A percentile compares a stretch with the other conserved stretches of the same genome.
Conservation (phyloP, 176 grass and related monocot genomes). For the Oryza longistaminata region DNA sequence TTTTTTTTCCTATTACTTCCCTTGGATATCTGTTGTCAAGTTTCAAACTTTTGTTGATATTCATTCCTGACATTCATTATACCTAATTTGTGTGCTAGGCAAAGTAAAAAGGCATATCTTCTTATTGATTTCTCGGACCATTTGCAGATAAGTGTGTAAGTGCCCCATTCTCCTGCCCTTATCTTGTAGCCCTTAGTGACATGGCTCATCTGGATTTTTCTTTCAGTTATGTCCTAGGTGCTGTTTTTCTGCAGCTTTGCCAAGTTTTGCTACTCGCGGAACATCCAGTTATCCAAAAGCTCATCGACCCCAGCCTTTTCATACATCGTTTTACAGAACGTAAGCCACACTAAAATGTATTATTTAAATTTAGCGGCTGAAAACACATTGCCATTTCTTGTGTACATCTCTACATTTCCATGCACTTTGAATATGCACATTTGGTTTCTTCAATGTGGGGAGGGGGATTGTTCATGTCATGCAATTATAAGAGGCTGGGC, state of each 20-base stretch:
- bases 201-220: conserved; percentile 38
- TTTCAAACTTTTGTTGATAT: conserved; percentile 2
- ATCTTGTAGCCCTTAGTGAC: conserved; percentile 20
- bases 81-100: conserved; percentile 57
- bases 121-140: conserved; percentile 92
- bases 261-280: conserved; percentile 63
- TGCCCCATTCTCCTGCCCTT: conserved; percentile 9
- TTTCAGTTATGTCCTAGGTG: conserved; percentile 94
- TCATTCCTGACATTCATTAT: neutral
- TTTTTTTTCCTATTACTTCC: neutral
- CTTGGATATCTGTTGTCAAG: neutral
- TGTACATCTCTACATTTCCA: neutral
- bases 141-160: conserved; percentile 90
- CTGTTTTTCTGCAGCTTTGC: conserved; percentile 90
- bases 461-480: neutral
- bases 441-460: neutral
- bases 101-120: conserved; percentile 87
- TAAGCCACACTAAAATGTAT: conserved; percentile 47
- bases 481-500: neutral
- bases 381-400: neutral
- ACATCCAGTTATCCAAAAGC: conserved; percentile 84
- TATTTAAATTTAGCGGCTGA: neutral
- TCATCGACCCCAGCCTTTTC: conserved; percentile 95
- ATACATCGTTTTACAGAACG: conserved; percentile 93
- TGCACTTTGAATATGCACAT: neutral